Percentiles rank a stretch among this genome's conserved stretches.
These are phyloP conservation scores for Dichomitus squalens DNA, from an alignment of 1,284 basidiomycete genomes.

Conservation along the genomic window DNA sequence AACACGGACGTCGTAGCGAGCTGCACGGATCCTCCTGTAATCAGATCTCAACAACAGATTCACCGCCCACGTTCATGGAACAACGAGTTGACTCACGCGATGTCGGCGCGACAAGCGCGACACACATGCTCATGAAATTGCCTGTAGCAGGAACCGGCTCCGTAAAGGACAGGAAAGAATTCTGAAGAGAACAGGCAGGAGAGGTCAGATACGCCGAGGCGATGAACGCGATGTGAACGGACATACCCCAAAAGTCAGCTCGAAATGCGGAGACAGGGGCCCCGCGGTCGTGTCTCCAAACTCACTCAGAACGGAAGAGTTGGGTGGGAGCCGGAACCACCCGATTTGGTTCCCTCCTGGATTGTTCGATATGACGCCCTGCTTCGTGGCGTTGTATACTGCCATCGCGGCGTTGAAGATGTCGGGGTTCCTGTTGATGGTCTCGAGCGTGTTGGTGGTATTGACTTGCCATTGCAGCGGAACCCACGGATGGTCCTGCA, in stretches of 20 bases:
- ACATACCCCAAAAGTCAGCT: background rate
- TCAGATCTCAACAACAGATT: too few relatives aligned
- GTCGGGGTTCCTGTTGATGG: conserved; percentile 11
- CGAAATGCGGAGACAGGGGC: background rate
- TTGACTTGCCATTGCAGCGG: conserved; percentile 16
- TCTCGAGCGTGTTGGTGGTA: conserved; percentile 12
- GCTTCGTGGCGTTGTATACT: conserved; percentile 14
- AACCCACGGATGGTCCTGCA: conserved; percentile 40
- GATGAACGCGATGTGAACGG: background rate
- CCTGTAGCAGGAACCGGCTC: background rate
- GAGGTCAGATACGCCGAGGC: background rate
- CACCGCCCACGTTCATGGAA: too few relatives aligned
- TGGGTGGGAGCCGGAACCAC: conserved; percentile 10
- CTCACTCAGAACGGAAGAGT: background rate
- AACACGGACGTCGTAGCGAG: conserved; percentile 25
- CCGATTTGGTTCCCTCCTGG: conserved; percentile 7
- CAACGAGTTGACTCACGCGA: conserved; percentile 19
- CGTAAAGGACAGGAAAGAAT: background rate
- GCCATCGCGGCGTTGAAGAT: conserved; percentile 6
- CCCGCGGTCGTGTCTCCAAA: background rate
- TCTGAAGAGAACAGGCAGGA: background rate
- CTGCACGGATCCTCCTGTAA: conserved; percentile 25
- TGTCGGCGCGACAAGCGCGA: conserved; percentile 10
- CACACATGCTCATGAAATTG: background rate
- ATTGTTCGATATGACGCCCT: conserved; percentile 4